Conservation (phyloP, 306 rosid species). For the Erythrophleum fordii region DNA sequence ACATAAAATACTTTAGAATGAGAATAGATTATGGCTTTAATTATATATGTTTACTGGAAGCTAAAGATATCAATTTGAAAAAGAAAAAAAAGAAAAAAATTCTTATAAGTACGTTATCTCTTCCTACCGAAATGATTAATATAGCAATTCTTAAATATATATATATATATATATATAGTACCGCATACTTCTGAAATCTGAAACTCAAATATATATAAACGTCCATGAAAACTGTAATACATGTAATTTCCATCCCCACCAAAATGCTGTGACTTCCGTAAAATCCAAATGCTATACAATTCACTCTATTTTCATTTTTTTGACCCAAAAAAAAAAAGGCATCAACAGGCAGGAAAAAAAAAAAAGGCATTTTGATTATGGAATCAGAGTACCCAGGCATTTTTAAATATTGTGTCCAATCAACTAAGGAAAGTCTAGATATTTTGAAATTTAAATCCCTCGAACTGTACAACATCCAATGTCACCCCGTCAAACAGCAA, state of each 20-base stretch:
- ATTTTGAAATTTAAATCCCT: constrained; percentile 3
- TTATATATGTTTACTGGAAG: background rate
- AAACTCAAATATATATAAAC: background rate
- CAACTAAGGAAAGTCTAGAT: constrained; percentile 2
- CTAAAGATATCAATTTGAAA: background rate
- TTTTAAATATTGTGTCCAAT: background rate
- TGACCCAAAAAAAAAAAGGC: background rate
- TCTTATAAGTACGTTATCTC: too few species aligned
- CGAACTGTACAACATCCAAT: background rate
- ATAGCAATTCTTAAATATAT: background rate
- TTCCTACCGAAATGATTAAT: constrained; percentile 1
- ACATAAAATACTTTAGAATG: constrained; percentile 15
- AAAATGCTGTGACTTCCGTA: background rate
- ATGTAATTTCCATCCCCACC: constrained; percentile 13
- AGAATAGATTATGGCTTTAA: constrained; percentile 12
- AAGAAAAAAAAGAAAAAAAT: background rate
- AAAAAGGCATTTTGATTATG: background rate
- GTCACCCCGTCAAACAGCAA: constrained; percentile 3
- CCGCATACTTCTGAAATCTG: too few species aligned
- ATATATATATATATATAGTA: too few species aligned
- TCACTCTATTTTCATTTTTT: background rate
- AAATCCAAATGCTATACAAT: too few species aligned
- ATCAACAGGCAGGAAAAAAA: background rate
- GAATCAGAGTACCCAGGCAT: background rate
- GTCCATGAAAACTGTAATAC: constrained; percentile 15